Percentiles rank a stretch among this genome's conserved stretches.
Conservation (phyloP, 495 filamentous ascomycete genomes). For the Gamarada debralockiae region DNA sequence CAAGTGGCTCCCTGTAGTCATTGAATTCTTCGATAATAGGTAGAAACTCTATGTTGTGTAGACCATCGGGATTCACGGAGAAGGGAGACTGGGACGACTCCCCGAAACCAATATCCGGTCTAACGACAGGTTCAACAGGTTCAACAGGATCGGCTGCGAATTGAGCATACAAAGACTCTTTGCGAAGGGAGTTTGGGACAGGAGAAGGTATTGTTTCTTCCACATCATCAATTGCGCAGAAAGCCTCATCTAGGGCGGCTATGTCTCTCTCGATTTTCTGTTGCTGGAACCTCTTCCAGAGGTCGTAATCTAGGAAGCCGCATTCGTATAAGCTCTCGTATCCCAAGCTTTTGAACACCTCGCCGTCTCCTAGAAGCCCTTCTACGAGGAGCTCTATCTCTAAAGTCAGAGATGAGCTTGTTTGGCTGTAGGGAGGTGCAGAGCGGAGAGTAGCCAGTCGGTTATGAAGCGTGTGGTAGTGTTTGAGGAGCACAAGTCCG, state of each 20-base stretch:
- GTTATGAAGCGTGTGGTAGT: not conserved
- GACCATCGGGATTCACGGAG: no score
- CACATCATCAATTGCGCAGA: conserved; percentile 6
- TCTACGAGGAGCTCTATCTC: conserved; percentile 3
- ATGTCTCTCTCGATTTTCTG: conserved; percentile 1
- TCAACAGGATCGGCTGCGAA: no score
- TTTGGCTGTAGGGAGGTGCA: not conserved
- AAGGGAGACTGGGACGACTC: no score
- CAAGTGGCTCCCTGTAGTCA: no score
- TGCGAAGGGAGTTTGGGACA: no score
- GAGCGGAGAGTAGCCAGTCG: not conserved
- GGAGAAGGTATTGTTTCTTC: no score
- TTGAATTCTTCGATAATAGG: no score
- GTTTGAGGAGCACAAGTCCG: conserved; percentile 2
- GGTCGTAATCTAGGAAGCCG: not conserved
- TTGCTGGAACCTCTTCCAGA: not conserved
- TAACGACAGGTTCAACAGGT: no score
- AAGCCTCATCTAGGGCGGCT: not conserved
- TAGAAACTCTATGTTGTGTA: no score
- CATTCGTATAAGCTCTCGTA: not conserved
- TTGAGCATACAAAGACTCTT: no score
- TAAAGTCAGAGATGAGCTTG: not conserved
- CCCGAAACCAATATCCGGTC: no score
- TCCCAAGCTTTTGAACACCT: conserved; percentile 4
- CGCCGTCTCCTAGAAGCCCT: not conserved